Base-by-base conservation (phyloP, 768 basidiomycete species). In the Boletus pseudopeckii region DNA sequence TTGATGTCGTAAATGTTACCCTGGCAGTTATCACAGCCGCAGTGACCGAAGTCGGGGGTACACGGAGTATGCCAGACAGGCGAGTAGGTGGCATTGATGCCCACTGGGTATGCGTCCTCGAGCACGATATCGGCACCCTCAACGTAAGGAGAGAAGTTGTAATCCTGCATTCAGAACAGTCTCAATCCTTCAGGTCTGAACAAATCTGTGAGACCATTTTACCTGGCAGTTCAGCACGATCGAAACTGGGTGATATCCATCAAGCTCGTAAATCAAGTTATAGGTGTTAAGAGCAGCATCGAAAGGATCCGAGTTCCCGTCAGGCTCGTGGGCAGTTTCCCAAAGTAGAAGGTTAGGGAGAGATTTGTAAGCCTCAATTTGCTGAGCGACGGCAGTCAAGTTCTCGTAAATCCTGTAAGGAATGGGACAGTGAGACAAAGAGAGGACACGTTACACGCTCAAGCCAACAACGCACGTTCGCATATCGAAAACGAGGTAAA, bases 401-500 rank as follows among this genome's bases (percentile, higher is more conserved):
- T 91, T 84, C 74, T 77, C 77, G 68, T 90, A 90, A 4, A 76
- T 76, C 76, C 72, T 72, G 53, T 5, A 34, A 18, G 33, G 7
- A 39, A 20, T 24, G 8, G 2, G 24, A 17, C 15, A 11, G 24
- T 45, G 1, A 58, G 48, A 18, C 42, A 4, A 50, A 6, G 18
- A 26, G 13, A 18, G 10, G 2, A 28, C 7, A 4, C 28, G 8
- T n/a, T 7, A 15, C 40, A 8, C 22, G 30, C 4, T 37, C 22
- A 20, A 46, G 17, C 8, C 1, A 11, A 32, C 20, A 7, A 49
- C 72, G 42, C 28, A 81, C 80, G 67, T 69, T 61, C 88, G 79
- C 88, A 92, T 86, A 62, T 92, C 88, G 59, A 88, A 91, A 77
- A 91, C 83, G 32, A 92, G 68, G 61, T 85, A 91, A 4, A 83